Percentiles rank a stretch among this genome's conserved stretches.
Conservation (phyloP, 305 asterid genomes). For the Fraxinus ornus region DNA sequence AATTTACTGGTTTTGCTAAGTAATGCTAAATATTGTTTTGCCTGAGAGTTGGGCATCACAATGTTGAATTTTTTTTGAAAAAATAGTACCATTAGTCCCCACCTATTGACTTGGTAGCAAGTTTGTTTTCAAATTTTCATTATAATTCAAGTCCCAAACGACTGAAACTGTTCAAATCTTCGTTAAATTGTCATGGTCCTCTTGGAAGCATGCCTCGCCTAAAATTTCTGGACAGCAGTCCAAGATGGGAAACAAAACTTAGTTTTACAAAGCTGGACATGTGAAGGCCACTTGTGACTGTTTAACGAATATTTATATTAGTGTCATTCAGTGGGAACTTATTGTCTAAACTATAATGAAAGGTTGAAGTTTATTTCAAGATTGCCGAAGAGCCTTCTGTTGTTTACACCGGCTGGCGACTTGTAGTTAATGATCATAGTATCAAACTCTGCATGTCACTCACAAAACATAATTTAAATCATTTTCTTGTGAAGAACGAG, state of each 20-base stretch:
- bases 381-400: not conserved
- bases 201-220: not conserved
- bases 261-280: not conserved
- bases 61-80: not conserved
- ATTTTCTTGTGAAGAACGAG: constrained; percentile 55
- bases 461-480: constrained; percentile 7
- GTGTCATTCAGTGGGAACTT: not conserved
- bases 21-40: not conserved
- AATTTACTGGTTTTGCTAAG: not conserved
- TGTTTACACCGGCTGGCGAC: not conserved
- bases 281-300: not conserved
- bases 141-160: not conserved
- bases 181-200: not conserved
- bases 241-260: not conserved
- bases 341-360: not conserved
- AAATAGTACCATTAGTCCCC: not conserved
- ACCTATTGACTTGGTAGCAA: not conserved
- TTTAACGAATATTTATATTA: not conserved
- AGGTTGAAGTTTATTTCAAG: not conserved
- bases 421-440: not conserved
- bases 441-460: not conserved
- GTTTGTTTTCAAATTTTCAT: not conserved
- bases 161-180: not conserved
- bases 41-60: not conserved
- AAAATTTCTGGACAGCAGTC: not conserved